Evolutionary conservation across 2,329 filamentous ascomycete genomes (phyloP), one percentile per base, ranked within the genome.

Genomic region (Scortechinia acanthostroma): DNA sequence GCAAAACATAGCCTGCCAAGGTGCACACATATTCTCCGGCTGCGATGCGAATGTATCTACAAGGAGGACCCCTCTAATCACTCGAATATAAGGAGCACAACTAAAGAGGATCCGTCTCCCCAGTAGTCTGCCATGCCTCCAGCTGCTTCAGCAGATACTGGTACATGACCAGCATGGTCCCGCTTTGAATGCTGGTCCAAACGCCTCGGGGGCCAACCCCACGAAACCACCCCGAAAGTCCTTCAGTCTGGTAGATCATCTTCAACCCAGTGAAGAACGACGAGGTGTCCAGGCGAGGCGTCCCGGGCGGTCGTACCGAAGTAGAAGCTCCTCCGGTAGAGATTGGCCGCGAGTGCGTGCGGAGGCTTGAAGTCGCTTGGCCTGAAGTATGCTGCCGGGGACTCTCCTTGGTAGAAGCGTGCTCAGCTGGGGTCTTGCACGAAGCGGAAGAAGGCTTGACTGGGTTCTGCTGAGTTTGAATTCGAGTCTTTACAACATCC

Each of bases 181-280:
- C 88, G 58, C 88, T 95, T 69, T 98, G 93, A 47, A 97, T 88
- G 57, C 91, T 95, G 19, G 93, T 98, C 93, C 93, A 98, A 14
- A 97, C 88, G 47, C 85, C 85, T 45, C 93, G 80, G 2, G 93
- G 93, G 0, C 91, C 91, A 2, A 98, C 91, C 21, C 93, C 93
- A 47, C 93, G 80, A 65, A 98, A 98, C 83, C 89, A 94, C 1
- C 93, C 94, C 2, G 77, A 77, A 15, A 97, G 54, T 1, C 93
- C 93, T 65, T 98, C 93, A 4, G 86, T 88, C 52, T 78, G 81
- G 67, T 97, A 98, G 55, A 98, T 94, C 51, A 95, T 76, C 53
- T 75, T 81, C 28, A 98, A 67, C 1, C 91, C 93, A 2, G 80
- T 89, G 45, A 91, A 71, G 43, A 97, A 86, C 0, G 91, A 96